phyloP scores from a whole-genome alignment of 371 early-diverging fungal genomes.

The Mortierella sp. region DNA sequence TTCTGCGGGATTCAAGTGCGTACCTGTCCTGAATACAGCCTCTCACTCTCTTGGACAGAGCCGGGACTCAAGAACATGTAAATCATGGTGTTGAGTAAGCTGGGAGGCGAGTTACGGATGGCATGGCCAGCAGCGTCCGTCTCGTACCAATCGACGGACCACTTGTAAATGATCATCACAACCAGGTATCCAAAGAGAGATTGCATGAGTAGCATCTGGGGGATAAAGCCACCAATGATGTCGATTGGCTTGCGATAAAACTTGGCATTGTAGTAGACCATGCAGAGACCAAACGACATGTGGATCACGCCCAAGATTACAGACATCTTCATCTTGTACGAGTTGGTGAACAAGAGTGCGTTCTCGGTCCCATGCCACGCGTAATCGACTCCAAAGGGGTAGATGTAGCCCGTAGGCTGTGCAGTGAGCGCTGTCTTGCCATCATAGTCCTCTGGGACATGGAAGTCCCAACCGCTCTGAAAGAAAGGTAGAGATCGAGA shows the following conservation, averaged over 20 bases:
- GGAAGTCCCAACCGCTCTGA: constrained; percentile 81
- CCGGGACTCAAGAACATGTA: constrained; percentile 99
- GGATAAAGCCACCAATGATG: constrained; percentile 91
- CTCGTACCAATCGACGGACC: constrained; percentile 92
- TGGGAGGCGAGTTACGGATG: constrained; percentile 85
- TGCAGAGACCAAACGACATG: constrained; percentile 96
- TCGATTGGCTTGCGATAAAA: constrained; percentile 86
- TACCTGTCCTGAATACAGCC: constrained; percentile 91
- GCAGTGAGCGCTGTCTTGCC: constrained; percentile 52
- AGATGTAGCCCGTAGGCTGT: constrained; percentile 54
- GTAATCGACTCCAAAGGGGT: constrained; percentile 77
- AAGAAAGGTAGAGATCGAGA: constrained; percentile 85
- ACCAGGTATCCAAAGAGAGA: constrained; percentile 97
- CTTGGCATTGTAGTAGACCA: constrained; percentile 92
- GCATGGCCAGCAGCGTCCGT: constrained; percentile 73
- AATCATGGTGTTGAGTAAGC: constrained; percentile 97
- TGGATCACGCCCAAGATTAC: constrained; percentile 98
- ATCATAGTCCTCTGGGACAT: constrained; percentile 59
- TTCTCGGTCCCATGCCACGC: constrained; percentile 97
- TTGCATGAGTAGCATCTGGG: constrained; percentile 95
- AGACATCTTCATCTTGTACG: constrained; percentile 99
- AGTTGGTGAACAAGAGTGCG: constrained; percentile 95
- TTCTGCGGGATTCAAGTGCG: too few relatives aligned
- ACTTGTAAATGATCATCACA: constrained; percentile 96
- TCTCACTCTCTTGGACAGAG: constrained; percentile 75